A percentile compares a stretch with the other conserved stretches of the same genome.
Evolutionary conservation across 73 alveolate genomes (phyloP).

Genomic region (Paramecium octaurelia): DNA sequence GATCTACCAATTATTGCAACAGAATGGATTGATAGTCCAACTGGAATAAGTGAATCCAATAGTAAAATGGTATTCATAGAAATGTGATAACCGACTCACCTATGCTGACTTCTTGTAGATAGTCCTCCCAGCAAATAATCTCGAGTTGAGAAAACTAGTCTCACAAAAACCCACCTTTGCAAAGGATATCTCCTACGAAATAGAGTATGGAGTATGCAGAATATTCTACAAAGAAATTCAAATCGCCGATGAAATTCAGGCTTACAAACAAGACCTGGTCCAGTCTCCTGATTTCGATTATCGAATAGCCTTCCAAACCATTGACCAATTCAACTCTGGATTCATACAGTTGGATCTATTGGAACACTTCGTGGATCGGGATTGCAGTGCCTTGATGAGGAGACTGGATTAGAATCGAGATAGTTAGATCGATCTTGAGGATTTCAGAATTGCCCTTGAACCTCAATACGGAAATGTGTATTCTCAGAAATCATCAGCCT

Average conservation of each 20-base stretch:
- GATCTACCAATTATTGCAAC: neutral
- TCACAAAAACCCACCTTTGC: conserved; percentile 4
- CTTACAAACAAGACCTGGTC: neutral
- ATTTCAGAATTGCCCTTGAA: neutral
- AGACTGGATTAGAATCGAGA: conserved; percentile 46
- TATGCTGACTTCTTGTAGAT: conserved; percentile 12
- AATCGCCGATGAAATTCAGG: neutral
- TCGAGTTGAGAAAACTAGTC: conserved; percentile 22
- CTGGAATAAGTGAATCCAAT: neutral
- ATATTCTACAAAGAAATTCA: conserved; percentile 9
- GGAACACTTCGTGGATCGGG: neutral
- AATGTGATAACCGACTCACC: conserved; percentile 11
- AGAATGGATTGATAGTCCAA: neutral
- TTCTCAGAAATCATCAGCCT: neutral
- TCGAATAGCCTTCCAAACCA: conserved; percentile 11
- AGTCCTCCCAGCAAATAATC: conserved; percentile 1
- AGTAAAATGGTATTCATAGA: neutral
- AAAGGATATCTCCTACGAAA: neutral
- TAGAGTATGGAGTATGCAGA: conserved; percentile 44
- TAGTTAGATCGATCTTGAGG: conserved; percentile 9
- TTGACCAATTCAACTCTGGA: neutral
- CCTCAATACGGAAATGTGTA: neutral
- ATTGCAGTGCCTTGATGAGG: neutral
- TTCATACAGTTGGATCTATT: neutral
- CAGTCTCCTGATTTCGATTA: neutral